phyloP scores from a whole-genome alignment of 2,329 filamentous ascomycete genomes.

The Colletotrichum ledebouriae region DNA sequence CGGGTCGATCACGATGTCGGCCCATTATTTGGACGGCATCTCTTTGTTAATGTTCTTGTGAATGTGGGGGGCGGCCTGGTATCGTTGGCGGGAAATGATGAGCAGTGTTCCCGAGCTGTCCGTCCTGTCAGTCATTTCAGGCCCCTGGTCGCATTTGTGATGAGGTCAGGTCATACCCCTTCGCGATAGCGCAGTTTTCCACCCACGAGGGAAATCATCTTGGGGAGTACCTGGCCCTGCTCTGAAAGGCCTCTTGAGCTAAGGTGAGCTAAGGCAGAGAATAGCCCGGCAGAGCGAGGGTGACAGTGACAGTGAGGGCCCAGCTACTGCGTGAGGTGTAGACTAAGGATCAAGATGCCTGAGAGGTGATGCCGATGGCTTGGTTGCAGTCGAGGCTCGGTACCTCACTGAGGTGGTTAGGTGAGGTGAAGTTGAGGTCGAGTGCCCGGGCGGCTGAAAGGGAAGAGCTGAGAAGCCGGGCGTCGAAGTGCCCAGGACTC shows the following conservation, averaged over 20 bases:
- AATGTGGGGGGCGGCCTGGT: conserved; percentile 16
- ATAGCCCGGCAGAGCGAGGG: conserved; percentile 21
- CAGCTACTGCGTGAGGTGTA: conserved; percentile 8
- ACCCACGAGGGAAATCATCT: conserved; percentile 11
- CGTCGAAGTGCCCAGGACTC: conserved; percentile 11
- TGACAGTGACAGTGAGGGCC: conserved; percentile 24
- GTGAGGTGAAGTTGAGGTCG: too few relatives aligned
- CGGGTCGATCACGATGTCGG: conserved; percentile 38
- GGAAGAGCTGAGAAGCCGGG: conserved; percentile 12
- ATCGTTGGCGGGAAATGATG: conserved; percentile 7
- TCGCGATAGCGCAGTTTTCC: not conserved
- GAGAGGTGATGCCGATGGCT: conserved; percentile 9
- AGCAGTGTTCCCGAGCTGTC: conserved; percentile 16
- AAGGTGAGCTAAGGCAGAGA: not conserved
- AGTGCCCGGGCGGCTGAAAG: not conserved
- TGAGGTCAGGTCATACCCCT: conserved; percentile 22
- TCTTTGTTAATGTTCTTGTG: not conserved
- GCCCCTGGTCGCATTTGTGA: conserved; percentile 19
- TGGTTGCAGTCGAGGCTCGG: too few relatives aligned
- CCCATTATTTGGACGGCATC: conserved; percentile 19
- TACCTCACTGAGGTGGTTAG: too few relatives aligned
- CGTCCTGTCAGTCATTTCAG: conserved; percentile 23
- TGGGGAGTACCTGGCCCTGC: conserved; percentile 20
- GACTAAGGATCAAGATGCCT: conserved; percentile 28
- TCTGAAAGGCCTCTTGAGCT: conserved; percentile 15